phyloP scores from a whole-genome alignment of 2,329 filamentous ascomycete genomes.

The Talaromyces atroroseus region DNA sequence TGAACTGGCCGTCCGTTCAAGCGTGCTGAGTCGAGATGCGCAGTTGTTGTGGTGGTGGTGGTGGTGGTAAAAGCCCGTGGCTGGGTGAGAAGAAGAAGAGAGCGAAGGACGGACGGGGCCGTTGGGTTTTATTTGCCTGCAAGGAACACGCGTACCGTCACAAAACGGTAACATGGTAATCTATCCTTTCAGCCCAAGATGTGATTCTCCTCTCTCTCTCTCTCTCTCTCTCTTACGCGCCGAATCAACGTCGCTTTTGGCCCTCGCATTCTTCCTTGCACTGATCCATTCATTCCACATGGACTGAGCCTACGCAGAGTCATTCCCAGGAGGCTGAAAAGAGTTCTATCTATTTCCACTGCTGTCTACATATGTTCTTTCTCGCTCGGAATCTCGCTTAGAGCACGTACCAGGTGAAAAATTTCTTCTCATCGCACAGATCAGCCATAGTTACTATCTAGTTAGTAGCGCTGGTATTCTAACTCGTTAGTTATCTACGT shows the following conservation, averaged over 20 bases:
- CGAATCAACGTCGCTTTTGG: too few species aligned
- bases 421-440: constrained; percentile 7
- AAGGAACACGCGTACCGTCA: background rate
- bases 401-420: constrained; percentile 12
- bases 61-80: constrained; percentile 9
- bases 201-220: background rate
- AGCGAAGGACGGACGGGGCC: background rate
- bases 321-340: too few species aligned
- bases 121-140: constrained; percentile 7
- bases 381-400: constrained; percentile 11
- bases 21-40: too few species aligned
- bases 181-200: background rate
- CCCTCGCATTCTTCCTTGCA: too few species aligned
- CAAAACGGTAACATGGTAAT: background rate
- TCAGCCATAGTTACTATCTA: background rate
- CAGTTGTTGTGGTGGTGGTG: background rate
- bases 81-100: constrained; percentile 11
- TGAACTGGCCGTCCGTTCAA: background rate
- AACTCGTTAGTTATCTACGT: background rate
- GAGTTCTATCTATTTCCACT: too few species aligned
- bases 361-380: too few species aligned
- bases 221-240: too few species aligned
- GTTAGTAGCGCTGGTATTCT: too few species aligned
- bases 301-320: too few species aligned
- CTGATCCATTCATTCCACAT: too few species aligned